These are phyloP conservation scores for Kwoniella pini DNA, from an alignment of 768 basidiomycete genomes.

Conservation along the genomic window DNA sequence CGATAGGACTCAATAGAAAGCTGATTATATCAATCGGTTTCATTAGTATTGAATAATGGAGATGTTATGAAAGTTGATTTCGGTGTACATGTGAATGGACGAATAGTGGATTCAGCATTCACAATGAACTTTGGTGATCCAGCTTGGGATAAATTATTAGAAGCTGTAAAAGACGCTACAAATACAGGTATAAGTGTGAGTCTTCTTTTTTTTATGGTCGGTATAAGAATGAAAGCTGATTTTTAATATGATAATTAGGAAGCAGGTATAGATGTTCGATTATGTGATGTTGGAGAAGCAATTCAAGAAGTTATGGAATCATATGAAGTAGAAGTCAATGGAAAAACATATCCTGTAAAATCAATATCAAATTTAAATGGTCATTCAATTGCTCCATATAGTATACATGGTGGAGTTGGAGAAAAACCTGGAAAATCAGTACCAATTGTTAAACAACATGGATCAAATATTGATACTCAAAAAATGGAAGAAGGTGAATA, in stretches of 20 bases:
- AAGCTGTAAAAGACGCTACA: constrained; percentile 92
- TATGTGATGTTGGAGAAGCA: constrained; percentile 85
- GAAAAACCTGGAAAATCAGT: constrained; percentile 71
- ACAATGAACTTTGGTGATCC: constrained; percentile 85
- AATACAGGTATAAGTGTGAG: constrained; percentile 82
- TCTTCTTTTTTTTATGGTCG: neutral
- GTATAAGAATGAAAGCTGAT: neutral
- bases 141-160: constrained; percentile 82
- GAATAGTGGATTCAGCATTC: constrained; percentile 93
- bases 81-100: constrained; percentile 95
- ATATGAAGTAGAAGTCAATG: constrained; percentile 91
- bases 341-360: constrained; percentile 88
- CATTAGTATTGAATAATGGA: constrained; percentile 70
- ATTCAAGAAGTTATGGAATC: constrained; percentile 99
- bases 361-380: constrained; percentile 91
- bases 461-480: constrained; percentile 67
- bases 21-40: constrained; percentile 7
- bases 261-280: constrained; percentile 91
- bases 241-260: constrained; percentile 61
- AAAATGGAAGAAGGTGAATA: constrained; percentile 99
- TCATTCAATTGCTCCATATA: constrained; percentile 85
- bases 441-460: constrained; percentile 73
- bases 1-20: neutral
- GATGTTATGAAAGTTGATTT: constrained; percentile 97
- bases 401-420: constrained; percentile 71